A percentile compares a stretch with the other conserved stretches of the same genome.
phyloP scores from a whole-genome alignment of 805 yeast genomes.

The Candida bentonensis region DNA sequence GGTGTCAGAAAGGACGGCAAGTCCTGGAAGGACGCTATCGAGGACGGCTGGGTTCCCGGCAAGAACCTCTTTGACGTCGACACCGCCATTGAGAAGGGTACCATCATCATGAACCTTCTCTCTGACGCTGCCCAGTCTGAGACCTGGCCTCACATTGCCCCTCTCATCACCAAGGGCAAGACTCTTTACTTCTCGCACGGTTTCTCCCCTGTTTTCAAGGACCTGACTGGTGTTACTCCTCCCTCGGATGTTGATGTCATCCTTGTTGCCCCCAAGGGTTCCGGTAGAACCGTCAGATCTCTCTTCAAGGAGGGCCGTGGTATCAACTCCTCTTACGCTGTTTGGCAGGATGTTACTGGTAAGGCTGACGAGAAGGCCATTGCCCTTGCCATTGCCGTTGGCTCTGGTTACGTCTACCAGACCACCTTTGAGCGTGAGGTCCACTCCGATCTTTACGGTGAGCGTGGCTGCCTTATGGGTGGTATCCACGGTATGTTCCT shows the following conservation, averaged over 20 bases:
- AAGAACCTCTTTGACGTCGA: conserved; percentile 89
- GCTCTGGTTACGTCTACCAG: conserved; percentile 99
- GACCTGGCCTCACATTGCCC: conserved; percentile 82
- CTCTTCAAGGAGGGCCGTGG: conserved; percentile 99
- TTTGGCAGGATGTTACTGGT: conserved; percentile 98
- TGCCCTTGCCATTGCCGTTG: conserved; percentile 97
- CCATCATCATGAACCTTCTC: conserved; percentile 91
- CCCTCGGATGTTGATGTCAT: conserved; percentile 93
- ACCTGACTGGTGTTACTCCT: conserved; percentile 89
- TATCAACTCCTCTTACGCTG: conserved; percentile 98
- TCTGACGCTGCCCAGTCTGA: conserved; percentile 99
- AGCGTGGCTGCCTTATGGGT: conserved; percentile 99
- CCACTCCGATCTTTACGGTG: conserved; percentile 98
- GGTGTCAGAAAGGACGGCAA: conserved; percentile 99
- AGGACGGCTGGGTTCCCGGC: conserved; percentile 99
- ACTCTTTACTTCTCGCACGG: conserved; percentile 99
- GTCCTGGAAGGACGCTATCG: conserved; percentile 98
- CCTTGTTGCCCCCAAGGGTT: conserved; percentile 99
- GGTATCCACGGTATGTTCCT: conserved; percentile 99
- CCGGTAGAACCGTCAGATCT: conserved; percentile 99
- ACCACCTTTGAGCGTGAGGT: conserved; percentile 99
- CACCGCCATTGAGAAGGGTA: conserved; percentile 88
- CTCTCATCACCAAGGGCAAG: conserved; percentile 90
- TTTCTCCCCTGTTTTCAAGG: conserved; percentile 98
- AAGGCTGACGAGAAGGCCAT: conserved; percentile 98